Conservation (phyloP, 345 rosid species). For the Viola odorata region DNA sequence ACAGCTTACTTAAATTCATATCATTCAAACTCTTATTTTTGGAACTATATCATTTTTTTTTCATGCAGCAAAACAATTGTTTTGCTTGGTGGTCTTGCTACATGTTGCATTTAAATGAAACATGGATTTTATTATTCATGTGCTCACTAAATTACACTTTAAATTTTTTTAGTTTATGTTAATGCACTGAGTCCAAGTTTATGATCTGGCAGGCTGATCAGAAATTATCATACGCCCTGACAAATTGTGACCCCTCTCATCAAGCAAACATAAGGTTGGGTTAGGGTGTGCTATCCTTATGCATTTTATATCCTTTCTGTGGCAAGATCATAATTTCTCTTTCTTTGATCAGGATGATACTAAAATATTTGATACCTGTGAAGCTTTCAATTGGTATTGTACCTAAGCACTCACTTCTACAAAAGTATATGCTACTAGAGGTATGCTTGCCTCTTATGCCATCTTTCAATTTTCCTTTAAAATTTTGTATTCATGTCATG, state of each 20-base stretch:
- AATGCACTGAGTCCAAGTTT: slow-evolving; percentile 8
- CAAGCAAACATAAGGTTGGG: slow-evolving; percentile 78
- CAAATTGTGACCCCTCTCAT: slow-evolving; percentile 57
- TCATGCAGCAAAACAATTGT: background rate
- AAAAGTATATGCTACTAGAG: slow-evolving; percentile 70
- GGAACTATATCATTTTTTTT: background rate
- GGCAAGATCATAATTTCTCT: slow-evolving; percentile 10
- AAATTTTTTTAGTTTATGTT: background rate
- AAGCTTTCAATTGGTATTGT: slow-evolving; percentile 85
- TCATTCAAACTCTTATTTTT: background rate
- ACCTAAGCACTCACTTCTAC: slow-evolving; percentile 58
- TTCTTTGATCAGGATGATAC: slow-evolving; percentile 66
- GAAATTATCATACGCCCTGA: slow-evolving; percentile 82
- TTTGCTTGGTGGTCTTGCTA: background rate
- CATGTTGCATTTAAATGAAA: background rate
- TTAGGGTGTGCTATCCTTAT: slow-evolving; percentile 21
- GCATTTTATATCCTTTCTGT: slow-evolving; percentile 12
- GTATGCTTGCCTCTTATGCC: slow-evolving; percentile 29
- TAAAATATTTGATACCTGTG: slow-evolving; percentile 90
- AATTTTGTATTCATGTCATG: background rate
- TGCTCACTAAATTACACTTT: background rate
- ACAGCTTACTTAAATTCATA: background rate
- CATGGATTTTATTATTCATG: background rate
- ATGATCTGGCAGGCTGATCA: slow-evolving; percentile 72
- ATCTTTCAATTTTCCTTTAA: slow-evolving; percentile 3